Conservation (phyloP, 2,329 filamentous ascomycete genomes). For the Magnaporthales sp. region DNA sequence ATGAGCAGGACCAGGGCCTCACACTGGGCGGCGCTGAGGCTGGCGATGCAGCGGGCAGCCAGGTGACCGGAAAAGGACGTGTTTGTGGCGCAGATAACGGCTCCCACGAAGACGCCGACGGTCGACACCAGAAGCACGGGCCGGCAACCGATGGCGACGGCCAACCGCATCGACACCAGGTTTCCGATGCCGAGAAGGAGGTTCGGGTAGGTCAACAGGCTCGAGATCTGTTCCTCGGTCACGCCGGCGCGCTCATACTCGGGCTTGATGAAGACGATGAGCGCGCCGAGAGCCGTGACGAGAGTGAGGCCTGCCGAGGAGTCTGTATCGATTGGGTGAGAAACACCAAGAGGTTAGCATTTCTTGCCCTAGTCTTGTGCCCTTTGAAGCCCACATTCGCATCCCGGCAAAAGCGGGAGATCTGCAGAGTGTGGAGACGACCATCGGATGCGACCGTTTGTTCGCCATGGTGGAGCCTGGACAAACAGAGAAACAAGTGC, state of each 20-base stretch:
- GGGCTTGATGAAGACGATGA: constrained; percentile 18
- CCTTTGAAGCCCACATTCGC: background rate
- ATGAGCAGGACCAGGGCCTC: constrained; percentile 27
- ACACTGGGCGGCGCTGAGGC: constrained; percentile 26
- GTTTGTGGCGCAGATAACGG: constrained; percentile 24
- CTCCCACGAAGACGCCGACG: constrained; percentile 21
- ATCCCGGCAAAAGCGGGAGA: background rate
- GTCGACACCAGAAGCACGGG: constrained; percentile 23
- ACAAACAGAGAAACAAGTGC: no score
- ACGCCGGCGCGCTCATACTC: constrained; percentile 16
- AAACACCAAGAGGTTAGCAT: background rate
- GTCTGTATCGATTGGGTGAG: background rate
- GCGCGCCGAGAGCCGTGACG: constrained; percentile 12
- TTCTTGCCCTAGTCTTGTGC: background rate
- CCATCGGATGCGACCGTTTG: background rate
- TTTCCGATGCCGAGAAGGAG: constrained; percentile 28
- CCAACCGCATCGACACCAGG: constrained; percentile 27
- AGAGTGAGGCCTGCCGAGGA: background rate
- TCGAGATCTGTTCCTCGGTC: constrained; percentile 1
- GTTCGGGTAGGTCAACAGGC: constrained; percentile 25
- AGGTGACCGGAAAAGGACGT: constrained; percentile 26
- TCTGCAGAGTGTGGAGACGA: background rate
- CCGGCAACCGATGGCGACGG: constrained; percentile 26
- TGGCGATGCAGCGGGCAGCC: constrained; percentile 24
- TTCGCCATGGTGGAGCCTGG: background rate